A percentile compares a stretch with the other conserved stretches of the same genome.
phyloP scores from a whole-genome alignment of 345 rosid species.

The Eutrema heterophyllum region DNA sequence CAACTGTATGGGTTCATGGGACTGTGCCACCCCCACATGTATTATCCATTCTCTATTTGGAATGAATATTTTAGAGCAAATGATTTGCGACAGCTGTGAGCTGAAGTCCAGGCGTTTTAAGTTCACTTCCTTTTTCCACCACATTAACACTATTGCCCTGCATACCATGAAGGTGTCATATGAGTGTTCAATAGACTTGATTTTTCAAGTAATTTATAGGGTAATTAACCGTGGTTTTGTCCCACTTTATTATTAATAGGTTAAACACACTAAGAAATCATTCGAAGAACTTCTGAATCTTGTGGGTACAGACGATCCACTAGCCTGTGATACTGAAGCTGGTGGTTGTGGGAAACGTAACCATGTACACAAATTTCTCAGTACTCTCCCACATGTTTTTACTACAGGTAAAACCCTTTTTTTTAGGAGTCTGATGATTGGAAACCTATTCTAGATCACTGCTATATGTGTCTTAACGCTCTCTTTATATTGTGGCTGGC shows the following conservation, averaged over 20 bases:
- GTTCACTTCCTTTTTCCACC: conserved; percentile 89
- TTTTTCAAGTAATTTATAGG: not conserved
- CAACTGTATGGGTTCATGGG: conserved; percentile 56
- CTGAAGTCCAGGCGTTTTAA: conserved; percentile 85
- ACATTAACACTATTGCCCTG: conserved; percentile 85
- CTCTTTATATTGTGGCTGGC: too few relatives aligned
- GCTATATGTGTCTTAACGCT: too few relatives aligned
- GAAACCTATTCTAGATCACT: too few relatives aligned
- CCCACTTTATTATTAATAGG: conserved; percentile 30
- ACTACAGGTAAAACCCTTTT: too few relatives aligned
- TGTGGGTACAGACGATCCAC: too few relatives aligned
- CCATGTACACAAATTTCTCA: too few relatives aligned
- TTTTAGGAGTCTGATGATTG: too few relatives aligned
- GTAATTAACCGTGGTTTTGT: not conserved
- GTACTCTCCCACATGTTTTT: too few relatives aligned
- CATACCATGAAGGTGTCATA: conserved; percentile 69
- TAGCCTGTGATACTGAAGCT: too few relatives aligned
- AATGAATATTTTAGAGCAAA: conserved; percentile 67
- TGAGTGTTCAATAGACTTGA: not conserved
- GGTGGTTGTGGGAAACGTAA: too few relatives aligned
- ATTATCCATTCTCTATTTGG: conserved; percentile 87
- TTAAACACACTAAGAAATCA: too few relatives aligned
- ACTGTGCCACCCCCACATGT: conserved; percentile 63
- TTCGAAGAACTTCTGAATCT: too few relatives aligned
- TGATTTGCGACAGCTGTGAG: conserved; percentile 78